Evolutionary conservation across 2,329 filamentous ascomycete genomes (phyloP), one percentile per base, ranked within the genome.

Genomic region (Trichoderma breve): DNA sequence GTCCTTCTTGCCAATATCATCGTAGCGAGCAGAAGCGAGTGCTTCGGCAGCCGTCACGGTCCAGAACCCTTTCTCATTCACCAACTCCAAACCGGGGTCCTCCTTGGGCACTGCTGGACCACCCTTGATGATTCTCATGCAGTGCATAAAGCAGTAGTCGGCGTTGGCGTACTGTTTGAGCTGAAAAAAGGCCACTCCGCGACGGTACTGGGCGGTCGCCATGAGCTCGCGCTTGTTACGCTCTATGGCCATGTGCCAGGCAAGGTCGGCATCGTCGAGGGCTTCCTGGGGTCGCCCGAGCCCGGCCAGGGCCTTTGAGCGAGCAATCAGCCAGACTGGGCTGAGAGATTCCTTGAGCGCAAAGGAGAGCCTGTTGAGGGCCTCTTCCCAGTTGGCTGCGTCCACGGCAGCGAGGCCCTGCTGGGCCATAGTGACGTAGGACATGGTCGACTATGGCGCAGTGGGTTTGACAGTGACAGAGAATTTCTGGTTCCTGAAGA

Each of bases 261-360:
- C 92, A 62, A 86, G 85, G 74, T 94, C 89, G 47, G 91, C 90
- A 80, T 95, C 92, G 51, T 83, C 84, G 58, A 96, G 87, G 1
- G 94, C 92, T 26, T 88, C 85, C 3, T 89, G 84, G 71, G 89
- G 86, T 65, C 89, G 84, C 75, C 85, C 85, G 3, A 87, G 85
- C 72, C 92, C 88, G 64, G 93, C 87, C 79, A 94, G 91, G 51
- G 93, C 93, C 55, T 91, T 94, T 5, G 94, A 92, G 24, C 95
- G 93, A 75, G 92, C 90, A 74, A 96, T 89, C 74, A 95, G 91
- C 88, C 96, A 98, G 63, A 88, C 83, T 1, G 93, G 92, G 3
- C 93, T 93, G 51, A 84, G 84, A 0, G 91, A 90, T 14, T 85
- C 85, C 73, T 89, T 83, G 39, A 97, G 84, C 7, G 93, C 93